Conservation (phyloP, 1,139 yeast genomes). For the Taphrina deformans region DNA sequence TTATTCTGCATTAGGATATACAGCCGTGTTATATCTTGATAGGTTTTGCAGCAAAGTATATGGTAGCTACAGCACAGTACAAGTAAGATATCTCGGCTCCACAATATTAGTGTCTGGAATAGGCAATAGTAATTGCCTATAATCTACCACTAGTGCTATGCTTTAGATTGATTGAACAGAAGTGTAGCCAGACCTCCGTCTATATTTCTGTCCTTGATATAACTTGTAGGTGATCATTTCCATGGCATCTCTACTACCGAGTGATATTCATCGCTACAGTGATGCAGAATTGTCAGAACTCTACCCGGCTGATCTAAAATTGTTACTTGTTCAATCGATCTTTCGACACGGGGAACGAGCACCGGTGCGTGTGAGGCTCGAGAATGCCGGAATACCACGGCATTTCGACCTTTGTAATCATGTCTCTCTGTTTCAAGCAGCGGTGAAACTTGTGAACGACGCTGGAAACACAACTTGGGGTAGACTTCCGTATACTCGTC, state of each 20-base stretch:
- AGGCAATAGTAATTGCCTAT: too few relatives aligned
- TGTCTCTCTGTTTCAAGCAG: slow-evolving; percentile 38
- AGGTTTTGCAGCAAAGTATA: too few relatives aligned
- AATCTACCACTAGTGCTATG: too few relatives aligned
- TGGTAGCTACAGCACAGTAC: too few relatives aligned
- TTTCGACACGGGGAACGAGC: slow-evolving; percentile 41
- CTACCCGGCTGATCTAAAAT: slow-evolving; percentile 38
- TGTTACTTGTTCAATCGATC: slow-evolving; percentile 32
- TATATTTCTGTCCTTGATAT: too few relatives aligned
- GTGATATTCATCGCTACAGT: slow-evolving; percentile 13
- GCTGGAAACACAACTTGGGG: slow-evolving; percentile 16
- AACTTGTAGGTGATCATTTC: too few relatives aligned
- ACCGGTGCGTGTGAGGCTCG: slow-evolving; percentile 40
- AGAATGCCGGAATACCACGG: slow-evolving; percentile 39
- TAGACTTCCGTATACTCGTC: slow-evolving; percentile 17
- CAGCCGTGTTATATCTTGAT: too few relatives aligned
- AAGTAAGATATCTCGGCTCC: too few relatives aligned
- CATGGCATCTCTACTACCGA: slow-evolving; percentile 5
- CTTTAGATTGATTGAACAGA: too few relatives aligned
- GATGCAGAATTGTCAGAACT: slow-evolving; percentile 35
- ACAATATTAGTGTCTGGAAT: too few relatives aligned
- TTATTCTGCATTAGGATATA: too few relatives aligned
- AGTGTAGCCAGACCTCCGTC: too few relatives aligned
- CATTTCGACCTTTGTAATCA: slow-evolving; percentile 40
- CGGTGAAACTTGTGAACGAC: neutral